Base-by-base conservation (phyloP, 1,139 yeast genomes). In the Geotrichum phurueaensis region DNA sequence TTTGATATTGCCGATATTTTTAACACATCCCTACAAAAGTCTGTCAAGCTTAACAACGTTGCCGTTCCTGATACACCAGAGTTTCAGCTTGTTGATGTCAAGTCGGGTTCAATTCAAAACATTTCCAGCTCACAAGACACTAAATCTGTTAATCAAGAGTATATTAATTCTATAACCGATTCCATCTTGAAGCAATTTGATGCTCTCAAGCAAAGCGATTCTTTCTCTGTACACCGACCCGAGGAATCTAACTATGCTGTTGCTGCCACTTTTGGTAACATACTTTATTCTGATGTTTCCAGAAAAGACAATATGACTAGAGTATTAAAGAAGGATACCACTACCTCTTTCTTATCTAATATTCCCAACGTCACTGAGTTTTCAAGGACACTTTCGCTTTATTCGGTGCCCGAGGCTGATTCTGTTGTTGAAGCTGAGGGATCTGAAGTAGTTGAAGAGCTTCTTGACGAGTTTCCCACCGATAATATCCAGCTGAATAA, bases 231-330 rank as follows among this genome's bases (percentile, higher is more conserved):
- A 15, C 53, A 51, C 29, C 36, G 18, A n/a, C 22, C n/a, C n/a
- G 45, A 53, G 5, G 65, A 68, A 15, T 33, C 61, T 10, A 56
- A 50, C 12, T 60, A 65, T 3, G 70, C 75, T 15, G 58, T 72
- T 54, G 70, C 74, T 0, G 73, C 74, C n/a, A 70, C 76, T 0
- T 68, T 71, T 50, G 77, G 77, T 1, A 67, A 66, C 53, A 39
- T 73, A 7, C 65, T 73, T 51, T 72, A 71, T 53, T 64, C 65
- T 12, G 25, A 59, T 1, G 62, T 51, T 7, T 60, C 47, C 13
- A 56, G 58, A 6, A 25, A 27, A 6, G 25, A 23, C 15, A 51
- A 15, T 2, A 48, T 27, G 15, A 48, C 51, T 5, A 33, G 25
- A 10, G 56, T 39, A 25, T 20, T 22, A 5, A 53, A 53, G 10